Evolutionary conservation across 805 yeast genomes (phyloP), one percentile per base, ranked within the genome.

Genomic region (Tetrapisispora iriomotensis): DNA sequence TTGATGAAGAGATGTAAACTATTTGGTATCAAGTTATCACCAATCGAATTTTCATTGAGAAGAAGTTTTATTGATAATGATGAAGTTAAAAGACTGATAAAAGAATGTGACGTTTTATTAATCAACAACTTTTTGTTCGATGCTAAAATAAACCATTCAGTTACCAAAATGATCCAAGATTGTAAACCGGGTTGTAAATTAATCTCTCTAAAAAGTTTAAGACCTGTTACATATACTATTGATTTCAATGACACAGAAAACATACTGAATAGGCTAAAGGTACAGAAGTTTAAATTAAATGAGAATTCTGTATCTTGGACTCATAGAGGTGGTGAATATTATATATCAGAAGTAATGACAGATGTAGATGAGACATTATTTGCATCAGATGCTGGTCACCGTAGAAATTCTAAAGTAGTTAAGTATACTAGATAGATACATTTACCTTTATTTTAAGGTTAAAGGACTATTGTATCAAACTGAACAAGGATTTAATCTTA

Each of bases 291-390:
- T 45, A 71, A 72, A 52, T 79, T 86, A 47, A 78, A 74, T 14
- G 72, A 74, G 39, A 75, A 78, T 40, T 75, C 87, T 31, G 96
- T 88, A 8, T 82, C 94, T 34, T 87, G 96, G 96, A 86, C 95
- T 0, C 68, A 66, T 44, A 77, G 79, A 6, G 85, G 82, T 35
- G 84, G 83, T 1, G 77, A 75, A 8, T 87, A 83, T 59, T 88
- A 74, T 57, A 74, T 88, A 7, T 75, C 92, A 13, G 79, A 86
- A 8, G 83, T 84, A 4, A 65, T 70, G 22, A 62, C 61, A 2
- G 51, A 53, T 5, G 59, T 72, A 4, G 64, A 60, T 38, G 63
- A 56, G 24, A 44, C 57, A 1, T 35, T 60, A 15, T 55, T 60
- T 28, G 42, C 48, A 31, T 42, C 51, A 12, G 41, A 37, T 25